These are phyloP conservation scores for Plectosphaerella sp. DNA, from an alignment of 2,329 filamentous ascomycete species.

Conservation along the genomic window DNA sequence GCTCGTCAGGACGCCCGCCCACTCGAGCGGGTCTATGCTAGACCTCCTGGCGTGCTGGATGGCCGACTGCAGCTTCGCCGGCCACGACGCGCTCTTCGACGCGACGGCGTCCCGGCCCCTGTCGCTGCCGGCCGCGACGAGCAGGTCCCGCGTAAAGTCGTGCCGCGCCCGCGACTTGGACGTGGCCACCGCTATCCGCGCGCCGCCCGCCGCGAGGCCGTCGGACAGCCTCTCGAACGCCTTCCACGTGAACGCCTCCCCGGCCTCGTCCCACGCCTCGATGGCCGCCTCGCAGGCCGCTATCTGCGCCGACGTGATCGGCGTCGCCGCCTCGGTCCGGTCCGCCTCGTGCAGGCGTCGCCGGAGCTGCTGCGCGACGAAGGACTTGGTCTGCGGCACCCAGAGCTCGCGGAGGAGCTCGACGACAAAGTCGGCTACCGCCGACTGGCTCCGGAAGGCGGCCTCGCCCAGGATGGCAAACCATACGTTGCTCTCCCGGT, in stretches of 20 bases:
- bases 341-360: neutral
- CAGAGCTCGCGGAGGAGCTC: constrained; percentile 7
- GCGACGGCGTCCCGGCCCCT: too few relatives aligned
- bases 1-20: too few relatives aligned
- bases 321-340: neutral
- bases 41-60: too few relatives aligned
- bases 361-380: constrained; percentile 4
- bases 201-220: neutral
- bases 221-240: neutral
- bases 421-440: neutral
- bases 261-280: neutral
- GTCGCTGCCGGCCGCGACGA: too few relatives aligned
- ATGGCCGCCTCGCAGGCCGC: neutral
- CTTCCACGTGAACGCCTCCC: neutral
- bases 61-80: too few relatives aligned
- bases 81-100: too few relatives aligned
- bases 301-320: neutral
- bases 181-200: neutral
- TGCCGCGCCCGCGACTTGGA: too few relatives aligned
- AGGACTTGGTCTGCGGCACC: constrained; percentile 5
- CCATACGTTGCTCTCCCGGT: neutral
- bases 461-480: neutral
- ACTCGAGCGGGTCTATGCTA: too few relatives aligned
- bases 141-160: too few relatives aligned
- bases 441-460: neutral